These are phyloP conservation scores for Bipolaris gigantea DNA, from an alignment of 2,329 filamentous ascomycete species.

Conservation along the genomic window DNA sequence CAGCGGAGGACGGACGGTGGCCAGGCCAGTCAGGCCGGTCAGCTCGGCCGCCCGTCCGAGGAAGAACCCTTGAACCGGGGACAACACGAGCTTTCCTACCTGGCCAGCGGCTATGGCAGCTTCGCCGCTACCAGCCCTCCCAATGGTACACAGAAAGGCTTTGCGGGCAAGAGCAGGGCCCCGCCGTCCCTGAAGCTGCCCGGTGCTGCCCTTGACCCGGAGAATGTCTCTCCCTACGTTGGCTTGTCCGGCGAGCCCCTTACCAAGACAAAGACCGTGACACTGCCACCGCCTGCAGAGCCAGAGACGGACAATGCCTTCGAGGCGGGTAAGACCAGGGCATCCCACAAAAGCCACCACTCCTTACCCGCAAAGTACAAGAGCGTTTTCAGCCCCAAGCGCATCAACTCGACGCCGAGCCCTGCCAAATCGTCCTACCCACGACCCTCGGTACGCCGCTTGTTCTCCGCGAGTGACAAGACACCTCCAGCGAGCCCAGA, in stretches of 20 bases:
- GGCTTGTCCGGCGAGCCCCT: constrained; percentile 19
- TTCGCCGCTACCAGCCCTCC: constrained; percentile 61
- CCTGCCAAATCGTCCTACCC: constrained; percentile 28
- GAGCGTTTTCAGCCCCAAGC: constrained; percentile 46
- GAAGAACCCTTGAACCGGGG: constrained; percentile 36
- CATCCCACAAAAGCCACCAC: constrained; percentile 32
- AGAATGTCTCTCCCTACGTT: constrained; percentile 22
- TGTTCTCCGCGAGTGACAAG: constrained; percentile 49
- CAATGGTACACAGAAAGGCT: constrained; percentile 13
- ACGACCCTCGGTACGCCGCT: constrained; percentile 45
- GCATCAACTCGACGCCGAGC: constrained; percentile 46
- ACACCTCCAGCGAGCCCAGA: constrained; percentile 41
- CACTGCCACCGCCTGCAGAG: constrained; percentile 20
- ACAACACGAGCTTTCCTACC: constrained; percentile 21
- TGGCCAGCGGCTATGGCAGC: constrained; percentile 62
- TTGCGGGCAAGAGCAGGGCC: constrained; percentile 28
- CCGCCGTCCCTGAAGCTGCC: constrained; percentile 62
- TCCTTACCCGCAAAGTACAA: constrained; percentile 37
- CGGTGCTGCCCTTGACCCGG: constrained; percentile 60
- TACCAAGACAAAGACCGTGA: constrained; percentile 22
- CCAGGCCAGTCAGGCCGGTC: constrained; percentile 16
- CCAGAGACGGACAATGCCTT: constrained; percentile 45
- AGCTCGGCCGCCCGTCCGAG: constrained; percentile 24
- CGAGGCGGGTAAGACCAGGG: constrained; percentile 48
- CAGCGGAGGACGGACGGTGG: constrained; percentile 18